phyloP scores from a whole-genome alignment of 2,329 filamentous ascomycete genomes.

The Trichoderma endophyticum region DNA sequence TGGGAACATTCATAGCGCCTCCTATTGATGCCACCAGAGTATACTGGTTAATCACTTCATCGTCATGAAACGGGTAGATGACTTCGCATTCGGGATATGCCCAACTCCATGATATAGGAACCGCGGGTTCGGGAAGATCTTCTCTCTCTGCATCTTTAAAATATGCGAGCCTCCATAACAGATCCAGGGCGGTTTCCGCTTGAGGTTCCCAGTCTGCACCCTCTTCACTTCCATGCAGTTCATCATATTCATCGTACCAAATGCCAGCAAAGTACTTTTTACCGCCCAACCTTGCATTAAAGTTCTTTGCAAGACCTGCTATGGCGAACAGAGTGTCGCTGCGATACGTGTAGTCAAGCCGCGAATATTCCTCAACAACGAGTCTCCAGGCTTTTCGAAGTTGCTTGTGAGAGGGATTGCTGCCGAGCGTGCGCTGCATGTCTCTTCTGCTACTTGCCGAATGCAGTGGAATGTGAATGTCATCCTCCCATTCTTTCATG shows the following conservation, averaged over 20 bases:
- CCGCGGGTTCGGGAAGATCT: not conserved
- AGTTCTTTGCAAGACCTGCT: constrained; percentile 11
- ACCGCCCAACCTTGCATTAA: not conserved
- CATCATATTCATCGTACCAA: constrained; percentile 15
- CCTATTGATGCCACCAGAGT: not conserved
- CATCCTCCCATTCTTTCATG: constrained; percentile 7
- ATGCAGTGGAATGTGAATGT: not conserved
- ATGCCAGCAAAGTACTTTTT: constrained; percentile 14
- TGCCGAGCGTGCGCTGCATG: not conserved
- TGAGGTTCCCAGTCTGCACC: not conserved
- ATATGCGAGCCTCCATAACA: constrained; percentile 9
- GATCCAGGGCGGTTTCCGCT: not conserved
- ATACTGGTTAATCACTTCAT: not conserved
- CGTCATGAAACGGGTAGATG: constrained; percentile 3
- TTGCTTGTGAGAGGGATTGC: constrained; percentile 3
- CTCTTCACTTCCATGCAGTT: not conserved
- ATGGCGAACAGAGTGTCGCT: constrained; percentile 15
- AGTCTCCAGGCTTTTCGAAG: constrained; percentile 10
- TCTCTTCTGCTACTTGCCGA: constrained; percentile 6
- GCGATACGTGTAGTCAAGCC: constrained; percentile 8
- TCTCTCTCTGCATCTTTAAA: not conserved
- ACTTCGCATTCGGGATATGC: constrained; percentile 10
- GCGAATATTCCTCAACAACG: constrained; percentile 12
- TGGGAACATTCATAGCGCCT: not conserved
- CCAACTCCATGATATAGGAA: constrained; percentile 14